These are phyloP conservation scores for Rhizopogon vinicolor DNA, from an alignment of 768 basidiomycete species.

Conservation along the genomic window DNA sequence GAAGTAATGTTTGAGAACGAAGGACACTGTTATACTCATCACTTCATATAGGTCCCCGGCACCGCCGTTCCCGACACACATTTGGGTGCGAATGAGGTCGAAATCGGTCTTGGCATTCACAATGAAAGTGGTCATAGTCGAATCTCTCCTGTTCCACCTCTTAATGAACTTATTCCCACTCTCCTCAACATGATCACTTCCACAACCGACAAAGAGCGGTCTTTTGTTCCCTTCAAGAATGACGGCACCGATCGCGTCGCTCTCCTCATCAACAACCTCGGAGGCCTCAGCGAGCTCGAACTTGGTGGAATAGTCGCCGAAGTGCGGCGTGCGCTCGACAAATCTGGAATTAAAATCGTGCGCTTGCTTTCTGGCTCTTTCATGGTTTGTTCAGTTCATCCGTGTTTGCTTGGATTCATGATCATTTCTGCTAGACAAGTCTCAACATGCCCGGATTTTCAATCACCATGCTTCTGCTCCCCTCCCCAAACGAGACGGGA, in stretches of 20 bases:
- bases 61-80: slow-evolving; percentile 55
- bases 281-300: slow-evolving; percentile 81
- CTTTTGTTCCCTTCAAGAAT: slow-evolving; percentile 67
- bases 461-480: slow-evolving; percentile 75
- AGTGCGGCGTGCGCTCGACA: slow-evolving; percentile 48
- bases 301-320: slow-evolving; percentile 66
- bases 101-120: slow-evolving; percentile 90
- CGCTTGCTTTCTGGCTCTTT: slow-evolving; percentile 76
- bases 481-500: slow-evolving; percentile 35
- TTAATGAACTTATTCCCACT: slow-evolving; percentile 63
- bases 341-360: slow-evolving; percentile 50
- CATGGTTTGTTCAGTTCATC: slow-evolving; percentile 53
- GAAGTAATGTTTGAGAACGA: slow-evolving; percentile 4
- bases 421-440: slow-evolving; percentile 52
- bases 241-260: slow-evolving; percentile 66
- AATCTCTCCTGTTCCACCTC: slow-evolving; percentile 65
- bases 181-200: slow-evolving; percentile 68
- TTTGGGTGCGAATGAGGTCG: slow-evolving; percentile 62
- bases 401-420: background rate
- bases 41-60: slow-evolving; percentile 62
- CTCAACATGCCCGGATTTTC: slow-evolving; percentile 94
- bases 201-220: slow-evolving; percentile 72
- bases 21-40: background rate
- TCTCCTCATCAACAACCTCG: slow-evolving; percentile 83
- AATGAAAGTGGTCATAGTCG: slow-evolving; percentile 78